Evolutionary conservation across 371 early-diverging fungal species (phyloP), one percentile per base, ranked within the genome.

Genomic region (Smittium culicis): DNA sequence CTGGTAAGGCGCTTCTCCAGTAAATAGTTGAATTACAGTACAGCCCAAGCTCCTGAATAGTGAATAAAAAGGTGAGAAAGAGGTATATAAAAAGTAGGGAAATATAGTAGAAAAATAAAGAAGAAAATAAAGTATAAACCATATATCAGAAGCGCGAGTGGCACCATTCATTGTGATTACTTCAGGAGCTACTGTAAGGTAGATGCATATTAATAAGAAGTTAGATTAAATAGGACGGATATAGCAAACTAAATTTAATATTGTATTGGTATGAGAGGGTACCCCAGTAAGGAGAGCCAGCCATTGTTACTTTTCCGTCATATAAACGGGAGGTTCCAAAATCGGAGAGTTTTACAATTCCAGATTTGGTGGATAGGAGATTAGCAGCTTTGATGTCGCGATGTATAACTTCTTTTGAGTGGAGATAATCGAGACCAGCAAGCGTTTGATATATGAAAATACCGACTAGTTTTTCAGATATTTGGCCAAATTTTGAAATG

Each of bases 361-460:
- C 92, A 34, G 86, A 79, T 70, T 89, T 90, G 1, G 90, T 89
- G 11, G 87, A 79, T 30, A 92, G 73, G 17, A 92, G 84, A 72
- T 92, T 92, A 73, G 87, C 89, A 11, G 86, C 87, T 71, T 96
- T 96, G 70, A 94, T 85, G 73, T 96, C 95, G 3, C 96, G 77
- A 73, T 96, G 95, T 57, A 95, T 86, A 31, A 95, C 90, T 55
- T 87, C 89, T 74, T 89, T 88, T 35, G 86, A 85, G 71, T 95
- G 95, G 5, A 95, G 77, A 70, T 91, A 94, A 1, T 79, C 66
- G 35, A 94, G 82, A 1, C 86, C 93, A 1, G 83, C 80, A 20
- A 92, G 80, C 31, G 90, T 86, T 77, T 94, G 94, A 0, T 79
- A 79, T 1, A 89, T 85, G 17, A 91, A 94, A 29, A 87, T 79